Evolutionary conservation across 257 asterid species (phyloP).

Genomic region (Fraxinus americana): DNA sequence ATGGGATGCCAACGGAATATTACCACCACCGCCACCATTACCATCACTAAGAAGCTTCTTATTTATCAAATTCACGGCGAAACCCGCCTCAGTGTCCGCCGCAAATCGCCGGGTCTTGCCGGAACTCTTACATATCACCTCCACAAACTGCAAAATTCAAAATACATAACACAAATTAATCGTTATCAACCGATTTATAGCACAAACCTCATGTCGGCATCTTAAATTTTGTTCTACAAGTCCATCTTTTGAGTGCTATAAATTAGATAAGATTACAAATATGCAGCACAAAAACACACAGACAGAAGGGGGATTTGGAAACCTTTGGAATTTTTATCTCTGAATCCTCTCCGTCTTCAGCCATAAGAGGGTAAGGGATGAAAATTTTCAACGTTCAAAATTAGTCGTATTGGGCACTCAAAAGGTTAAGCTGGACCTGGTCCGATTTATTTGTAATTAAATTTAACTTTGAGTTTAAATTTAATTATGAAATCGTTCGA

Average conservation of each 20-base stretch:
- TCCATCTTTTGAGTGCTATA: background rate
- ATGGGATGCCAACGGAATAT: slow-evolving; percentile 47
- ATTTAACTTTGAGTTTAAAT: no score
- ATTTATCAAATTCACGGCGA: slow-evolving; percentile 72
- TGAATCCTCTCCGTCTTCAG: slow-evolving; percentile 30
- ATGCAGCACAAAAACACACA: background rate
- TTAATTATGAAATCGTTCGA: no score
- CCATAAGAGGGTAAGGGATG: slow-evolving; percentile 27
- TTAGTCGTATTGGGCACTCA: no score
- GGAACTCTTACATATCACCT: slow-evolving; percentile 75
- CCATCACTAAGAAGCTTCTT: slow-evolving; percentile 34
- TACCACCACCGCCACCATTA: slow-evolving; percentile 25
- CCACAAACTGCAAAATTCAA: slow-evolving; percentile 57
- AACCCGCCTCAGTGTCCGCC: slow-evolving; percentile 72
- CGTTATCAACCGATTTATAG: background rate
- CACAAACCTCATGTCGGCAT: background rate
- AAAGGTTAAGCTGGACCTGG: no score
- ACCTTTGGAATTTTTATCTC: slow-evolving; percentile 37
- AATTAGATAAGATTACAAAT: background rate
- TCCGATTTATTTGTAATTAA: no score
- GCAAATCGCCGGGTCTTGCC: slow-evolving; percentile 81
- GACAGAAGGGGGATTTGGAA: background rate
- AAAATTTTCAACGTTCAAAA: background rate
- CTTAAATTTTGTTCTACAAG: background rate
- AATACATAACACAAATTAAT: background rate